phyloP scores from a whole-genome alignment of 257 asterid species.

The Ligustrum vulgare region DNA sequence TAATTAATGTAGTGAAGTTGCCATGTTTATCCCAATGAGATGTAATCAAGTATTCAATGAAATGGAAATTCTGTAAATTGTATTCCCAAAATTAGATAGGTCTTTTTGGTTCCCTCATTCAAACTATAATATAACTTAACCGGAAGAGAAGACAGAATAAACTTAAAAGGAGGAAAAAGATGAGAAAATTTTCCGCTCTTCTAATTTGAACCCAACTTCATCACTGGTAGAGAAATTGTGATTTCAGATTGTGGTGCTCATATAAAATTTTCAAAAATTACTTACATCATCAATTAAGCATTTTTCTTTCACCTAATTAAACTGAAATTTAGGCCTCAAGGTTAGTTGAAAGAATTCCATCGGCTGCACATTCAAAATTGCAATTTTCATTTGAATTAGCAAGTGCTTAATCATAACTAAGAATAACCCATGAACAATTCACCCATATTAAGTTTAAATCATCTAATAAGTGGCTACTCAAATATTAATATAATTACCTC shows the following conservation, averaged over 20 bases:
- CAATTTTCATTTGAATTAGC: not conserved
- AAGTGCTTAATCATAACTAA: not conserved
- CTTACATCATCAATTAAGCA: conserved; percentile 16
- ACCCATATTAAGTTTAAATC: not conserved
- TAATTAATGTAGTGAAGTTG: too few relatives aligned
- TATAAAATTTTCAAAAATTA: too few relatives aligned
- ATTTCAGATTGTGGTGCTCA: too few relatives aligned
- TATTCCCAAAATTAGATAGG: too few relatives aligned
- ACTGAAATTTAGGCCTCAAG: conserved; percentile 29
- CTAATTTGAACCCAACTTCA: too few relatives aligned
- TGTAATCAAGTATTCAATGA: not conserved
- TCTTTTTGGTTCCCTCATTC: too few relatives aligned
- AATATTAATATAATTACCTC: not conserved
- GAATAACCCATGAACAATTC: not conserved
- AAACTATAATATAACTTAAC: too few relatives aligned
- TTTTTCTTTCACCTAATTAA: conserved; percentile 23
- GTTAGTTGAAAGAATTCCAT: conserved; percentile 53
- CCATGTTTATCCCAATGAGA: too few relatives aligned
- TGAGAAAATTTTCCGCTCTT: conserved; percentile 29
- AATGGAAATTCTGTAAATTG: too few relatives aligned
- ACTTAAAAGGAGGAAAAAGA: too few relatives aligned
- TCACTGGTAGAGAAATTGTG: too few relatives aligned
- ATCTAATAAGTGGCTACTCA: not conserved
- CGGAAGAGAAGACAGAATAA: too few relatives aligned
- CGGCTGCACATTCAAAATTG: conserved; percentile 23